These are phyloP conservation scores for Lanzia echinophila DNA, from an alignment of 2,329 filamentous ascomycete species.

Conservation along the genomic window DNA sequence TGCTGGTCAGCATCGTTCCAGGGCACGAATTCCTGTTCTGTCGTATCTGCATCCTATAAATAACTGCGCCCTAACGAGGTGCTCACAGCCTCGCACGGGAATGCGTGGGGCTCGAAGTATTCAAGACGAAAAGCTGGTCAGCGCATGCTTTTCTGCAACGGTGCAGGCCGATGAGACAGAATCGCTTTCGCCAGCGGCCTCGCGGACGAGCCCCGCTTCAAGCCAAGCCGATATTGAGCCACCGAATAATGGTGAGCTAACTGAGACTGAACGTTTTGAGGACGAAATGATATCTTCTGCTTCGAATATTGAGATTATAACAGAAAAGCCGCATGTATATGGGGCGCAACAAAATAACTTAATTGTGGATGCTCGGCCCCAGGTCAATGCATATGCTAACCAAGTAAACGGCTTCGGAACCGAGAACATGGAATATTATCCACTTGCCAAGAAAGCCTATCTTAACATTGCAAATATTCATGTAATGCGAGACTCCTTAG, in stretches of 20 bases:
- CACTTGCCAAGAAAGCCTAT: constrained; percentile 83
- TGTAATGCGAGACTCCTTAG: constrained; percentile 88
- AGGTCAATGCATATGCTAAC: constrained; percentile 90
- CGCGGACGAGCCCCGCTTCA: constrained; percentile 35
- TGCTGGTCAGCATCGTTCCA: constrained; percentile 80
- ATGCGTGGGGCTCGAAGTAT: constrained; percentile 83
- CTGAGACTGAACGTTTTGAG: constrained; percentile 59
- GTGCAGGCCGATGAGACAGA: constrained; percentile 22
- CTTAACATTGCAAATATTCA: constrained; percentile 98
- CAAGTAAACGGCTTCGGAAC: constrained; percentile 89
- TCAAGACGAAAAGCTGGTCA: constrained; percentile 89
- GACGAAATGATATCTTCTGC: constrained; percentile 54
- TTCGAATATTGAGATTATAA: constrained; percentile 41
- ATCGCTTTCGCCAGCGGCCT: constrained; percentile 19
- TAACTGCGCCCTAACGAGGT: constrained; percentile 92
- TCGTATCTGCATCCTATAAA: constrained; percentile 96
- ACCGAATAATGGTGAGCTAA: constrained; percentile 38
- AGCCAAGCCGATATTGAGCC: constrained; percentile 45
- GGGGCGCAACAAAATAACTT: constrained; percentile 90
- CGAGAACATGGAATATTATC: constrained; percentile 97
- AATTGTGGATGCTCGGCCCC: constrained; percentile 92
- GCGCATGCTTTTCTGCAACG: constrained; percentile 78
- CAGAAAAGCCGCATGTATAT: constrained; percentile 64
- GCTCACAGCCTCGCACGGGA: constrained; percentile 85
- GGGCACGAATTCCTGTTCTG: constrained; percentile 78